These are phyloP conservation scores for Trypanosoma brucei DNA, from an alignment of 208 protist species.

Conservation along the genomic window DNA sequence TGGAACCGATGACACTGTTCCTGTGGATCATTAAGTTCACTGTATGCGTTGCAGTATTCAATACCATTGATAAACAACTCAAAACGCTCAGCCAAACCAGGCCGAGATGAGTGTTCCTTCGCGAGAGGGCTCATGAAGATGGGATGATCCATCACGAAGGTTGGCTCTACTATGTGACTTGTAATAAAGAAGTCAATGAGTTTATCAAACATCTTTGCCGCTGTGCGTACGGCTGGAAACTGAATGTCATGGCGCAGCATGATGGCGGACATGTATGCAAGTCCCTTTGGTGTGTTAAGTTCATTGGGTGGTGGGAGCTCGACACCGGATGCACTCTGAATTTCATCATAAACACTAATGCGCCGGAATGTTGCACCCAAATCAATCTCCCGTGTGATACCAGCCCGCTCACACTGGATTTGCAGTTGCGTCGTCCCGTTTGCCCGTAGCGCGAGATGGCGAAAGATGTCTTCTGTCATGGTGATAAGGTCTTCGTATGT, in stretches of 20 bases:
- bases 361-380: conserved; percentile 83
- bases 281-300: conserved; percentile 65
- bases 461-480: conserved; percentile 92
- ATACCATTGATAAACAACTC: conserved; percentile 94
- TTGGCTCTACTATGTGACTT: conserved; percentile 86
- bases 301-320: conserved; percentile 71
- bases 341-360: conserved; percentile 84
- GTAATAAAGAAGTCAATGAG: conserved; percentile 92
- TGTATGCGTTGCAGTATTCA: conserved; percentile 97
- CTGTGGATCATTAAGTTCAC: conserved; percentile 94
- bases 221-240: conserved; percentile 80
- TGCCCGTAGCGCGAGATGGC: conserved; percentile 41
- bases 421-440: conserved; percentile 46
- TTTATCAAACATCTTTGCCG: conserved; percentile 88
- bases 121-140: conserved; percentile 90
- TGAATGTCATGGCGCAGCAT: conserved; percentile 83
- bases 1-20: conserved; percentile 94
- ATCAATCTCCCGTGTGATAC: conserved; percentile 57
- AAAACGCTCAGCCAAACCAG: conserved; percentile 92
- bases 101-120: conserved; percentile 70
- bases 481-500: conserved; percentile 93
- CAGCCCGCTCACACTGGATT: conserved; percentile 26
- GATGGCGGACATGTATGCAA: conserved; percentile 82
- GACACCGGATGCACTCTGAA: conserved; percentile 67
- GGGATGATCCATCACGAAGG: conserved; percentile 95